Evolutionary conservation across 106 monocot species (phyloP).

Genomic region (Acorus gramineus): DNA sequence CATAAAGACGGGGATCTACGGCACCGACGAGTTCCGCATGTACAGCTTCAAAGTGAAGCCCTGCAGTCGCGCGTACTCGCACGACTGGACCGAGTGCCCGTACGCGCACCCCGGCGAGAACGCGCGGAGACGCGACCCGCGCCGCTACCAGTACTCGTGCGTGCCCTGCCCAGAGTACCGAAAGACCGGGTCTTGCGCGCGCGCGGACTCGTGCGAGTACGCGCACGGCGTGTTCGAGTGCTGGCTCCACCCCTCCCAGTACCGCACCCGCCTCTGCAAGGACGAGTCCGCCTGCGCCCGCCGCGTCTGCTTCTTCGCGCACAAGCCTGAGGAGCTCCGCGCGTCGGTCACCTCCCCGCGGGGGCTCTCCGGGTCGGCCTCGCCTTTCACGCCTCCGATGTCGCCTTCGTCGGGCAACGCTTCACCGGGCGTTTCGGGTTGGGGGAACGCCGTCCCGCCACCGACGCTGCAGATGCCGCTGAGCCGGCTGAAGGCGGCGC

Average conservation of each 20-base stretch:
- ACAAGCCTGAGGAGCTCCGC: slow-evolving; percentile 79
- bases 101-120: slow-evolving; percentile 98
- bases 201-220: slow-evolving; percentile 86
- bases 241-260: slow-evolving; percentile 87
- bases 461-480: slow-evolving; percentile 24
- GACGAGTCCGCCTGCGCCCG: slow-evolving; percentile 58
- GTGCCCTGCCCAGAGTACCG: slow-evolving; percentile 94
- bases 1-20: slow-evolving; percentile 79
- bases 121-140: slow-evolving; percentile 71
- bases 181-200: slow-evolving; percentile 66
- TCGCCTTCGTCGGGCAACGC: slow-evolving; percentile 15
- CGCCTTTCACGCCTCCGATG: slow-evolving; percentile 5
- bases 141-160: slow-evolving; percentile 77
- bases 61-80: slow-evolving; percentile 86
- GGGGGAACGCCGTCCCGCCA: slow-evolving; percentile 20
- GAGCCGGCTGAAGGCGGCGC: slow-evolving; percentile 48
- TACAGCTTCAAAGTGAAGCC: slow-evolving; percentile 89
- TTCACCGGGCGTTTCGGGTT: slow-evolving; percentile 5
- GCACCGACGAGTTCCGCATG: slow-evolving; percentile 95
- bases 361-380: no score
- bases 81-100: slow-evolving; percentile 99
- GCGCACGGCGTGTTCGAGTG: slow-evolving; percentile 93
- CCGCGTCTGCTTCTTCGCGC: slow-evolving; percentile 86
- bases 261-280: slow-evolving; percentile 74
- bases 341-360: slow-evolving; percentile 21